These are phyloP conservation scores for Rhynchospora tenuis DNA, from an alignment of 176 grass and related monocot species.

Conservation along the genomic window DNA sequence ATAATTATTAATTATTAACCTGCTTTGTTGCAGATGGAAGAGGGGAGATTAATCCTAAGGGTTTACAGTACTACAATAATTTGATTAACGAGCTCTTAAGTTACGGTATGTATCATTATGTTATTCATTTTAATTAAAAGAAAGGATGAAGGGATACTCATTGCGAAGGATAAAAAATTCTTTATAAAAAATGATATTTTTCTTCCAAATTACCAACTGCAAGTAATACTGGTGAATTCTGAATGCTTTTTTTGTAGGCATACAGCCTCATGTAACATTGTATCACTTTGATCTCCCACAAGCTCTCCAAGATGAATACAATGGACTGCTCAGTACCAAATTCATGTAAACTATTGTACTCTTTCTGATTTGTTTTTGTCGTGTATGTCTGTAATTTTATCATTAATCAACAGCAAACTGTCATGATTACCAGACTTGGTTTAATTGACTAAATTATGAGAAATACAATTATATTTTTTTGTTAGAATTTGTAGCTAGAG, in stretches of 20 bases:
- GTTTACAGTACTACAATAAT: constrained; percentile 70
- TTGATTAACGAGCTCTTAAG: constrained; percentile 57
- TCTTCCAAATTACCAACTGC: no score
- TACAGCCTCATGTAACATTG: constrained; percentile 61
- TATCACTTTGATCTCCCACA: constrained; percentile 67
- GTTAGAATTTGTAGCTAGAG: no score
- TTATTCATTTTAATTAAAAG: no score
- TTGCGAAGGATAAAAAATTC: no score
- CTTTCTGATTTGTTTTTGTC: not conserved
- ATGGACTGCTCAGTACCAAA: constrained; percentile 40
- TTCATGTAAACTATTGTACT: constrained; percentile 39
- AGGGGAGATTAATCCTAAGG: constrained; percentile 65
- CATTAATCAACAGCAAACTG: no score
- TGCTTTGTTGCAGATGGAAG: constrained; percentile 47
- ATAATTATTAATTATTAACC: not conserved
- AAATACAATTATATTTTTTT: no score
- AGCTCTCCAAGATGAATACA: constrained; percentile 53
- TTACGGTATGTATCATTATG: constrained; percentile 27
- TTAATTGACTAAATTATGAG: no score
- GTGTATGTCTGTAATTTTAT: not conserved
- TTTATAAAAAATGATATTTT: no score
- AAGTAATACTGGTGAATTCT: no score
- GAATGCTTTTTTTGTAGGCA: constrained; percentile 29
- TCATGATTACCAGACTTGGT: no score
- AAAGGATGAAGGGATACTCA: no score